Evolutionary conservation across 768 basidiomycete genomes (phyloP), one percentile per base, ranked within the genome.

Genomic region (Mrakia gelida): DNA sequence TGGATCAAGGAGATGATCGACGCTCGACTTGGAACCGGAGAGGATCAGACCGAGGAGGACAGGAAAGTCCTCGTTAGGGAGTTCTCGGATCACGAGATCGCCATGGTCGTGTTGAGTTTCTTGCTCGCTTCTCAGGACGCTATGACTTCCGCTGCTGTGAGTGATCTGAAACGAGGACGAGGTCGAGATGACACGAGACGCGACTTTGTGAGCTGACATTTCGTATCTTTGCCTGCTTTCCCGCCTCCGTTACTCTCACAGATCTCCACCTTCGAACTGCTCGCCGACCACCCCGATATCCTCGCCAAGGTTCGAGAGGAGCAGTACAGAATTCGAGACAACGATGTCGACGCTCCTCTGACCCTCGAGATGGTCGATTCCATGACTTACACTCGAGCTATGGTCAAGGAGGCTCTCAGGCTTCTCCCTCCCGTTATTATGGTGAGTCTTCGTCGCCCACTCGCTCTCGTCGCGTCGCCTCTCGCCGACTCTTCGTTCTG

Each of bases 41-140:
- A 81, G 16, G 70, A 65, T 52, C 49, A 52, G 5, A 84, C 83
- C 43, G 80, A 80, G 82, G 95, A 95, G 84, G 91, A 92, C 80
- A 90, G 90, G 80, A 89, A 87, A 79, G 79, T 85, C 18, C 81
- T 86, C 45, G 81, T 82, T 18, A 71, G 86, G 70, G 93, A 98
- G 80, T 98, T 95, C 86, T 92, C 90, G 80, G 92, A 98, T 84
- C 88, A 88, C 81, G 96, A 99, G 85, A 98, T 98, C 90, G 94
- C 93, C 38, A 92, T 97, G 91, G 95, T 97, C 82, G 85, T 99
- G 56, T 91, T 99, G 83, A 94, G 93, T 18, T 98, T 98, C 90
- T 86, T 99, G 75, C 71, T 76, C 43, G 97, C 94, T 2, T 92
- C 91, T 34, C 94, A 97, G 86, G 97, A 99, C 83, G 97, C 97